phyloP scores from a whole-genome alignment of 2,329 filamentous ascomycete genomes.

The Berkeleyomyces rouxiae region DNA sequence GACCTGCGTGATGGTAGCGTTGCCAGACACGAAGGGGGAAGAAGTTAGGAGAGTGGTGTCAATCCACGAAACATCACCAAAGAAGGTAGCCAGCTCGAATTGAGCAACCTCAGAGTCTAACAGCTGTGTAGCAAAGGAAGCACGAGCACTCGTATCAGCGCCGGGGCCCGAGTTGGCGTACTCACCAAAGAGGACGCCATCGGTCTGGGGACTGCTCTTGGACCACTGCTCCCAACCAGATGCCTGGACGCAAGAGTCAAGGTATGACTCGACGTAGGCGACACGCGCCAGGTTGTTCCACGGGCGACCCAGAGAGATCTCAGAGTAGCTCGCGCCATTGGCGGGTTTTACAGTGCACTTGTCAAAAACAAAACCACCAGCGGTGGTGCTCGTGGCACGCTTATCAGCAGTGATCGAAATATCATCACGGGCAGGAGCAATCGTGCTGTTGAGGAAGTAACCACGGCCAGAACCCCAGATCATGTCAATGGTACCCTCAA shows the following conservation, averaged over 20 bases:
- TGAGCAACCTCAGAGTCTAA: slow-evolving; percentile 1
- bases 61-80: slow-evolving; percentile 3
- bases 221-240: slow-evolving; percentile 44
- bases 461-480: slow-evolving; percentile 18
- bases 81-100: slow-evolving; percentile 3
- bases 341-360: slow-evolving; percentile 17
- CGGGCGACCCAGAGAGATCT: slow-evolving; percentile 26
- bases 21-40: slow-evolving; percentile 1
- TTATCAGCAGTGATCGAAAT: slow-evolving; percentile 23
- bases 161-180: slow-evolving; percentile 42
- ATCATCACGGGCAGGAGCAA: slow-evolving; percentile 19
- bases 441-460: slow-evolving; percentile 26
- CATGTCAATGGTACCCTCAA: slow-evolving; percentile 32
- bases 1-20: neutral
- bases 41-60: neutral
- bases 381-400: slow-evolving; percentile 23
- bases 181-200: slow-evolving; percentile 39
- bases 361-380: slow-evolving; percentile 22
- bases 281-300: slow-evolving; percentile 32
- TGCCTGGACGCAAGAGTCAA: slow-evolving; percentile 39
- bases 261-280: slow-evolving; percentile 30
- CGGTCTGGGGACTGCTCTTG: slow-evolving; percentile 29
- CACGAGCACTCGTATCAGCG: slow-evolving; percentile 31
- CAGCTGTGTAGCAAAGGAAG: slow-evolving; percentile 25
- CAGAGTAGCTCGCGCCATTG: slow-evolving; percentile 24